Evolutionary conservation across 2,329 filamentous ascomycete genomes (phyloP), one percentile per base, ranked within the genome.

Genomic region (Exophiala phaeomuriformis): DNA sequence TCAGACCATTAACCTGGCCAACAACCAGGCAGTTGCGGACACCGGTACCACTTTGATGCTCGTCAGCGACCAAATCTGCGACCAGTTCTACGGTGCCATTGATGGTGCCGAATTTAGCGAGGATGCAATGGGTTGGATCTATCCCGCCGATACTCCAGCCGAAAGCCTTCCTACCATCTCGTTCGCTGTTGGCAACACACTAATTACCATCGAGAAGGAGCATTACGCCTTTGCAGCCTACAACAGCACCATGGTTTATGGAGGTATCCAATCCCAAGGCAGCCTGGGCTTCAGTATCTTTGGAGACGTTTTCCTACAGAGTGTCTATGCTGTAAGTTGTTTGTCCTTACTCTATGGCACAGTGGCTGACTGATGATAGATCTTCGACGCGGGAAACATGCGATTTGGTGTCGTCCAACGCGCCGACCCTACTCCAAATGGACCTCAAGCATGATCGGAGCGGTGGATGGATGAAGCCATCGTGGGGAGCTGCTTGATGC

Each of bases 41-140:
- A 88, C 85, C 0, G 85, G 84, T 51, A 87, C 84, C 31, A 85
- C 84, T 0, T 75, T 88, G 47, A 79, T 79, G 1, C 74, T 88
- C 32, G 73, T 88, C 44, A 77, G 78, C 39, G 85, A 88, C 64
- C 64, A 69, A 1, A 75, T 79, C 8, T 83, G 79, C 64, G 70
- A 82, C 54, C 77, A 77, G 2, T 75, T 88, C 58, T 88, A 88
- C 67, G 72, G 71, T 47, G 71, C 77, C 32, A 86, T 88, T 55
- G 77, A 79, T 2, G 83, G 82, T 9, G 74, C 81, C 6, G 73
- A 67, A 43, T 83, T 83, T 63, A 77, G 83, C 58, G 62, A 69
- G 8, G 60, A 65, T 2, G 74, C 79, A 51, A 82, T 85, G 65
- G 85, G 83, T 36, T 88, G 79, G 63, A 68, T 82, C 29, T 84